phyloP scores from a whole-genome alignment of 257 asterid species.

The Plantago ovata region DNA sequence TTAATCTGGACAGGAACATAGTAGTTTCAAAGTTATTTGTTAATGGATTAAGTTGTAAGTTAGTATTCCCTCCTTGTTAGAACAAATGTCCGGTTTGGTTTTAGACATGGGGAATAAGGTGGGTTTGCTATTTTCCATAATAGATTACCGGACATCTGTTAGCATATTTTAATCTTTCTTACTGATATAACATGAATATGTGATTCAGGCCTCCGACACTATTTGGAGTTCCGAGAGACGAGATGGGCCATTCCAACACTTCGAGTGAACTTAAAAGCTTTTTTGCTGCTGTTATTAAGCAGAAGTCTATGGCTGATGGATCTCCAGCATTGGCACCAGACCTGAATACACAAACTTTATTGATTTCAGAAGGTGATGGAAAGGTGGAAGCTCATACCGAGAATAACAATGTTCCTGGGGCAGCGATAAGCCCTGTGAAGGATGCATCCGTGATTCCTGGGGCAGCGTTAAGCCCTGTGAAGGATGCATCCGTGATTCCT shows the following conservation, averaged over 20 bases:
- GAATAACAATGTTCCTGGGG: slow-evolving; percentile 22
- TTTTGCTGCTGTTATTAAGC: slow-evolving; percentile 86
- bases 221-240: slow-evolving; percentile 90
- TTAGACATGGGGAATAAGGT: too few relatives aligned
- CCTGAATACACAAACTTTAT: slow-evolving; percentile 29
- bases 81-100: too few relatives aligned
- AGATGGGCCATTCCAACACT: slow-evolving; percentile 85
- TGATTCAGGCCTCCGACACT: slow-evolving; percentile 76
- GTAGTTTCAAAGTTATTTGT: too few relatives aligned
- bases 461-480: too few relatives aligned
- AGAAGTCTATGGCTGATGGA: slow-evolving; percentile 37
- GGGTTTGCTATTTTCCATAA: too few relatives aligned
- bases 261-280: slow-evolving; percentile 75
- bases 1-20: too few relatives aligned
- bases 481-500: slow-evolving; percentile 28
- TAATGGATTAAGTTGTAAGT: too few relatives aligned
- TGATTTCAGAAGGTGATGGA: slow-evolving; percentile 36
- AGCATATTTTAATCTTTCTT: not conserved
- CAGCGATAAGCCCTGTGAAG: slow-evolving; percentile 24
- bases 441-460: slow-evolving; percentile 29
- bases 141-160: not conserved
- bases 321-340: slow-evolving; percentile 49
- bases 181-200: slow-evolving; percentile 2
- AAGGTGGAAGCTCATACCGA: slow-evolving; percentile 32
- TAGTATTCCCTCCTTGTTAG: too few relatives aligned